Conservation (phyloP, 2,329 filamentous ascomycete genomes). For the Akanthomyces muscarius region DNA sequence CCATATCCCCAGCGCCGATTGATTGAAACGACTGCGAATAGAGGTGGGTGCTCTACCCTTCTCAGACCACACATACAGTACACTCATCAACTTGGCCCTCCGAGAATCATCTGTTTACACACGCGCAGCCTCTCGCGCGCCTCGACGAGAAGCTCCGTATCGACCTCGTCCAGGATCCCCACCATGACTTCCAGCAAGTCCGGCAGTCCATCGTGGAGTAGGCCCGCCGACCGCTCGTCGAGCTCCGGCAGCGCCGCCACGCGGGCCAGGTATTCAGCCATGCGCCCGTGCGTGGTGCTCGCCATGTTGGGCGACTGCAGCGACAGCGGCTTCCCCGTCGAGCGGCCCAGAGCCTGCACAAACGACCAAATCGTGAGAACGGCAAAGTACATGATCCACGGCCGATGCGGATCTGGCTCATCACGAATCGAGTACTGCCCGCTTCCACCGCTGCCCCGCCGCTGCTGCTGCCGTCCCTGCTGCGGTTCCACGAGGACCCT, state of each 20-base stretch:
- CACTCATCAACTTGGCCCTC: background rate
- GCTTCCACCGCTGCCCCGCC: conserved; percentile 26
- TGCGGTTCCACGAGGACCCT: conserved; percentile 63
- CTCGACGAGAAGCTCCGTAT: conserved; percentile 70
- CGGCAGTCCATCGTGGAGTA: conserved; percentile 54
- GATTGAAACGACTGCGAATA: too few species aligned
- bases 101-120: conserved; percentile 41
- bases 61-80: background rate
- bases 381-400: conserved; percentile 89
- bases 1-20: too few species aligned
- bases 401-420: conserved; percentile 77
- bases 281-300: conserved; percentile 32
- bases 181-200: conserved; percentile 43
- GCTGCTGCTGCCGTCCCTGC: conserved; percentile 24
- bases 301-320: conserved; percentile 43
- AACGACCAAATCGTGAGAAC: conserved; percentile 84
- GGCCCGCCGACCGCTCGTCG: conserved; percentile 60
- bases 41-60: too few species aligned
- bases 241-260: conserved; percentile 69
- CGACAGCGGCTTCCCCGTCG: conserved; percentile 44
- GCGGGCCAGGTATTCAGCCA: conserved; percentile 50
- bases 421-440: conserved; percentile 66
- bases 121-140: conserved; percentile 66
- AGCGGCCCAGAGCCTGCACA: conserved; percentile 68
- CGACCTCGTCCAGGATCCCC: conserved; percentile 40